Base-by-base conservation (phyloP, 2,329 filamentous ascomycete genomes). In the Cercospora janseana region DNA sequence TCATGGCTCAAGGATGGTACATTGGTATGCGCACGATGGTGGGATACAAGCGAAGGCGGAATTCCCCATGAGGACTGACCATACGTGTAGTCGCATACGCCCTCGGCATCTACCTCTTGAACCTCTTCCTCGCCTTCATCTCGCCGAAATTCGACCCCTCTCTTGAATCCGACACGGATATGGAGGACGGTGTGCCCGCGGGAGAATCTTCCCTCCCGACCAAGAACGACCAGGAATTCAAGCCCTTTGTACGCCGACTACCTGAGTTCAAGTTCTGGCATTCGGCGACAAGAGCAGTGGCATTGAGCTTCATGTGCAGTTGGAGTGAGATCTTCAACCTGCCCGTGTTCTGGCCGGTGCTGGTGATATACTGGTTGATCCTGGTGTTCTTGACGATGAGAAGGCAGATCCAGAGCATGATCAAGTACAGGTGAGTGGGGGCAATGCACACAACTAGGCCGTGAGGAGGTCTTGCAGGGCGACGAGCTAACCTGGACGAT, bases 221-320 rank as follows among this genome's bases (percentile, higher is more conserved):
- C 51, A 96, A 95, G 76, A 85, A 89, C 63, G 92, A 97, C 67
- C 91, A 98, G 67, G 93, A 98, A 75, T 98, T 98, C 78, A 84
- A 90, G 58, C 93, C 93, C 3, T 98, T 98, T 68, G 96, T 98
- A 69, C 83, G 93, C 66, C 82, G 93, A 54, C 82, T 98, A 18
- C 93, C 93, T 49, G 93, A 98, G 74, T 98, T 98, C 81, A 98
- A 98, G 80, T 98, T 98, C 79, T 98, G 93, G 93, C 89, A 96
- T 75, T 87, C 88, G 65, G 90, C 92, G 46, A 97, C 92, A 49
- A 83, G 90, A 66, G 92, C 92, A 48, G 81, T 97, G 63, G 68
- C 77, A 59, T 88, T 97, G 65, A 83, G 80, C 28, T 95, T 97
- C 70, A 60, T 85, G 57, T 96, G 91, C 81, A 89, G 84, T 63